These are phyloP conservation scores for Arthrobotrys sphaeroides DNA, from an alignment of 2,329 filamentous ascomycete genomes.

Conservation along the genomic window DNA sequence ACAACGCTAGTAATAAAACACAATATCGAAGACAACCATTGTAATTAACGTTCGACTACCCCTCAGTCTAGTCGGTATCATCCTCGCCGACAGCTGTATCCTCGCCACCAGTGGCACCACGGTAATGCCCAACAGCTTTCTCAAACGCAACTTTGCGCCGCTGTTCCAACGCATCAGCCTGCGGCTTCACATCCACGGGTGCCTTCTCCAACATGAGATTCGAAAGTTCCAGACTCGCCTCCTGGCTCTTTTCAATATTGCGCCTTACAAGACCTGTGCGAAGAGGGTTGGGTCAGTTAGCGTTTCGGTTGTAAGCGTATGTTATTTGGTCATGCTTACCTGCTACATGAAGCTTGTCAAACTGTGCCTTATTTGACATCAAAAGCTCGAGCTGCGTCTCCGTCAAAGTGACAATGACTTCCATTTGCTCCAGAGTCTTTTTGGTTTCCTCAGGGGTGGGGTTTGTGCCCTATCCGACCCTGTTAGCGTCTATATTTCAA, in stretches of 20 bases:
- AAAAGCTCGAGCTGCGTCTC: slow-evolving; percentile 57
- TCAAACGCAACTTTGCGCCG: slow-evolving; percentile 54
- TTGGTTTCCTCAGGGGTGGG: slow-evolving; percentile 55
- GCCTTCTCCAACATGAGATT: slow-evolving; percentile 55
- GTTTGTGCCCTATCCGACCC: slow-evolving; percentile 41
- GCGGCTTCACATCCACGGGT: slow-evolving; percentile 53
- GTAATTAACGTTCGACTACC: too few species aligned
- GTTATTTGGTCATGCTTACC: background rate
- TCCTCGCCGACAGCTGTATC: slow-evolving; percentile 57
- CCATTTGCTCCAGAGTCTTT: slow-evolving; percentile 56
- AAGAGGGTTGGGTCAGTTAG: too few species aligned
- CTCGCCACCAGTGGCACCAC: slow-evolving; percentile 47
- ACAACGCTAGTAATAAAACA: too few species aligned
- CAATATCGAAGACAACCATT: too few species aligned
- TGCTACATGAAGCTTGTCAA: background rate
- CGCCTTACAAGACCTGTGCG: slow-evolving; percentile 57
- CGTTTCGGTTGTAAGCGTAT: background rate
- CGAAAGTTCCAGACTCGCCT: slow-evolving; percentile 53
- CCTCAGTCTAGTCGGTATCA: slow-evolving; percentile 56
- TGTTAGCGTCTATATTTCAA: background rate
- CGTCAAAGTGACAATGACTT: slow-evolving; percentile 55
- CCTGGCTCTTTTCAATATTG: slow-evolving; percentile 54
- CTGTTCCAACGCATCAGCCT: slow-evolving; percentile 55
- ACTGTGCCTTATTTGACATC: slow-evolving; percentile 54
- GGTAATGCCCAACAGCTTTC: slow-evolving; percentile 54